phyloP scores from a whole-genome alignment of 2,329 filamentous ascomycete genomes.

The Fusarium mundagurra region DNA sequence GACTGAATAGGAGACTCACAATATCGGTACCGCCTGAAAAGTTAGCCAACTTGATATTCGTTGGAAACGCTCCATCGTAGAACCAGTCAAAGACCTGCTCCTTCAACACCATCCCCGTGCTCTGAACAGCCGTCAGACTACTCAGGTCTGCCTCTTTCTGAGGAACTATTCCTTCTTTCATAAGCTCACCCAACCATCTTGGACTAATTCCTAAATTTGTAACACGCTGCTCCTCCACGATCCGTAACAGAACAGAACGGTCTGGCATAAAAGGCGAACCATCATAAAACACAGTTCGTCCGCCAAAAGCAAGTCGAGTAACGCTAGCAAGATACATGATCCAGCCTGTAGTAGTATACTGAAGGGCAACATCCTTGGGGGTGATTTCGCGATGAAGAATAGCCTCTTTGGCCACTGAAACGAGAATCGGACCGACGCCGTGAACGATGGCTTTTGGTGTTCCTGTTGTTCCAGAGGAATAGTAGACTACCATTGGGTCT shows the following conservation, averaged over 20 bases:
- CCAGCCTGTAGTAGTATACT: conserved; percentile 79
- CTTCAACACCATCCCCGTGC: conserved; percentile 84
- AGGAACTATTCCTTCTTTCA: conserved; percentile 70
- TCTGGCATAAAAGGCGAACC: conserved; percentile 83
- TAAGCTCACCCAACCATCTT: conserved; percentile 78
- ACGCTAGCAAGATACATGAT: conserved; percentile 84
- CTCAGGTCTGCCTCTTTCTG: conserved; percentile 71
- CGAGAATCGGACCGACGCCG: conserved; percentile 70
- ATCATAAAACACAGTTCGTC: conserved; percentile 78
- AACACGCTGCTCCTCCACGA: conserved; percentile 70
- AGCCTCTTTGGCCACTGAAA: conserved; percentile 68
- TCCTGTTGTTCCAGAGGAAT: conserved; percentile 84
- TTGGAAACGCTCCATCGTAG: conserved; percentile 76
- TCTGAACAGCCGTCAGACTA: conserved; percentile 68
- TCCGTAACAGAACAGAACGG: conserved; percentile 67
- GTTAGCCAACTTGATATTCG: conserved; percentile 73
- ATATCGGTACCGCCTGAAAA: conserved; percentile 83
- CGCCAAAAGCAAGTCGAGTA: conserved; percentile 67
- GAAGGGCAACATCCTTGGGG: conserved; percentile 56
- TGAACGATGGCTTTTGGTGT: conserved; percentile 89
- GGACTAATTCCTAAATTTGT: conserved; percentile 81
- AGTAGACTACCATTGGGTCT: conserved; percentile 82
- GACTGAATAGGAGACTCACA: conserved; percentile 53
- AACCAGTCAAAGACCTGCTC: conserved; percentile 83
- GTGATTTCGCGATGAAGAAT: conserved; percentile 57